Base-by-base conservation (phyloP, 1,284 basidiomycete genomes). In the Takashimella tepidaria region DNA sequence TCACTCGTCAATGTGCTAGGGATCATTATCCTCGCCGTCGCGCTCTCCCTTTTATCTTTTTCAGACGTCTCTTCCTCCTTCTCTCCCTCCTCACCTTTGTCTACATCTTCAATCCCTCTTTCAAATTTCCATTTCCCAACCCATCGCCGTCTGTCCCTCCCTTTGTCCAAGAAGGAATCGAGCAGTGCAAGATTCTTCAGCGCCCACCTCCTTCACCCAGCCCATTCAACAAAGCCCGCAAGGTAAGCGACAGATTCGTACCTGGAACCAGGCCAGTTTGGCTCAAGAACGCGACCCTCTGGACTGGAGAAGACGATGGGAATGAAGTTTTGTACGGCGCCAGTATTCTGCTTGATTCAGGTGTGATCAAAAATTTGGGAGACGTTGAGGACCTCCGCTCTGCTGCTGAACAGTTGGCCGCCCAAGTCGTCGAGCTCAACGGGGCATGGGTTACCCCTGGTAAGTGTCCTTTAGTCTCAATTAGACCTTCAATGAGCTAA, bases 251-350 rank as follows among this genome's bases (percentile, higher is more conserved):
- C 66, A 78, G 89, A 41, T 88, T 81, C 62, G 87, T 85, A 50
- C 71, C 57, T 21, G 85, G 84, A 3, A 86, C 85, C 0, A 79
- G 79, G 41, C 76, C 84, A 3, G 83, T 84, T 5, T 77, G 86
- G 62, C 84, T 93, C 61, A 80, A 80, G 68, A 91, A 93, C 69
- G 88, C 83, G 2, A 84, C 83, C 0, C 79, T 95, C 19, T 89
- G 89, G 80, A 90, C 87, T 0, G 89, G 89, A 19, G 81, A 80
- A 45, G 73, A 83, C 31, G 81, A 84, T 49, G 76, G 74, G 2
- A 81, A 79, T 19, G 82, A 86, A 61, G 75, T 87, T 37, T 69
- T 88, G 19, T 74, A 79, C 24, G 85, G 64, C 4, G 62, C 64
- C 5, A 75, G 71, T 23, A 58, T 82, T 6, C 68, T 75, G 27